Evolutionary conservation across 768 basidiomycete genomes (phyloP).

Genomic region (Serpula lacrymans): DNA sequence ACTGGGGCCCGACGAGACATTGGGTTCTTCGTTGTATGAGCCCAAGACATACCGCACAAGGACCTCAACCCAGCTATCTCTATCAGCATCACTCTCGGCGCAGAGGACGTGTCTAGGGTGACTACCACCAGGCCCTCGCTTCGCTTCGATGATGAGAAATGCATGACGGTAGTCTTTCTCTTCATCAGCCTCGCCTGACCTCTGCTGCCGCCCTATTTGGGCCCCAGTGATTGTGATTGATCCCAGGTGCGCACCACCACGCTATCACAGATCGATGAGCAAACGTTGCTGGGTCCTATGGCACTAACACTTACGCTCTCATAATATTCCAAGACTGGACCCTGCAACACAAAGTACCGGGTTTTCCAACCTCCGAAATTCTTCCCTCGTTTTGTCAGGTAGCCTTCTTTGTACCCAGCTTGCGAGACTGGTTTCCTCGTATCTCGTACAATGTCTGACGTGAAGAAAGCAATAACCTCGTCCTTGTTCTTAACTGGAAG

Average conservation of each 20-base stretch:
- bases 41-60: conserved; percentile 87
- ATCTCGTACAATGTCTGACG: conserved; percentile 80
- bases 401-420: conserved; percentile 88
- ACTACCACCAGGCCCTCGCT: conserved; percentile 64
- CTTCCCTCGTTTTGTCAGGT: conserved; percentile 93
- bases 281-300: conserved; percentile 6
- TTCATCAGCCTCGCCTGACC: conserved; percentile 58
- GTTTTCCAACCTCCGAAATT: conserved; percentile 99
- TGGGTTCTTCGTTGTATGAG: conserved; percentile 69
- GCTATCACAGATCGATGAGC: conserved; percentile 40
- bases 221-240: conserved; percentile 89
- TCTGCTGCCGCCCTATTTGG: conserved; percentile 94
- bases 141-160: conserved; percentile 92
- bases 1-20: conserved; percentile 34
- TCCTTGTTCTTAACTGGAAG: conserved; percentile 84
- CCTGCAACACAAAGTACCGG: conserved; percentile 90
- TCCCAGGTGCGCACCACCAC: conserved; percentile 88
- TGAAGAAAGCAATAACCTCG: conserved; percentile 90
- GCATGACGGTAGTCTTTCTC: conserved; percentile 96
- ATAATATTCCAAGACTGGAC: conserved; percentile 89
- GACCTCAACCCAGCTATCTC: conserved; percentile 93
- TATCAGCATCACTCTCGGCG: conserved; percentile 90
- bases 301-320: conserved; percentile 75
- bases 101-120: conserved; percentile 89
- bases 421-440: conserved; percentile 74